These are phyloP conservation scores for Chaetomium tenue DNA, from an alignment of 495 filamentous ascomycete species.

Conservation along the genomic window DNA sequence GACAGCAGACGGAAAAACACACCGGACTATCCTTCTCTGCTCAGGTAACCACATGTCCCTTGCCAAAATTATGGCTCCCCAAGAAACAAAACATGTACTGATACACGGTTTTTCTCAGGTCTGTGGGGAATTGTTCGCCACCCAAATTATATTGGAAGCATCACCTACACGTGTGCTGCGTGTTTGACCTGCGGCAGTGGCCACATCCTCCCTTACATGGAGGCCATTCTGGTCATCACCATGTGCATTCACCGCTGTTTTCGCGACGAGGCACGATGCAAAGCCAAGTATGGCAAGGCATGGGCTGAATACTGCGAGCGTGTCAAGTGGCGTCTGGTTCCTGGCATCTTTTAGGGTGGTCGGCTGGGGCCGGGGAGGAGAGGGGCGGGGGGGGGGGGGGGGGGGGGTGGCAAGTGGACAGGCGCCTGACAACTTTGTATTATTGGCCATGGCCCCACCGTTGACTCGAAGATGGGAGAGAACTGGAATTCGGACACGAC, in stretches of 20 bases:
- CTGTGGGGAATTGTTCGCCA: slow-evolving; percentile 3
- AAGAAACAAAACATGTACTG: neutral
- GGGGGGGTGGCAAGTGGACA: no score
- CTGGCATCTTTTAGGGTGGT: slow-evolving; percentile 3
- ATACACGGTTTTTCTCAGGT: neutral
- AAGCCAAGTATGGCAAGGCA: neutral
- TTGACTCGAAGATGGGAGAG: no score
- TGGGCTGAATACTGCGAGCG: slow-evolving; percentile 1
- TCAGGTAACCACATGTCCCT: neutral
- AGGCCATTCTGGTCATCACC: neutral
- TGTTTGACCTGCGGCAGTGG: neutral
- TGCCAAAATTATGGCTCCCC: neutral
- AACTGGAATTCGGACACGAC: no score
- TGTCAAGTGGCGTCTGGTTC: slow-evolving; percentile 1
- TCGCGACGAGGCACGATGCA: slow-evolving; percentile 6
- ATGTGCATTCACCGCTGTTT: slow-evolving; percentile 5
- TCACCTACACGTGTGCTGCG: neutral
- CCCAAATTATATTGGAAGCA: neutral
- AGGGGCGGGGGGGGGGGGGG: no score
- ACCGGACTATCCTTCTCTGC: neutral
- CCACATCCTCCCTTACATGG: neutral
- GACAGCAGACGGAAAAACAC: neutral
- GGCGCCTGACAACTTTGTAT: no score
- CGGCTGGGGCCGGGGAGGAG: no score
- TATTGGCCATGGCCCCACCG: neutral